phyloP scores from a whole-genome alignment of 2,329 filamentous ascomycete genomes.

The Ophiostoma tasmaniense region DNA sequence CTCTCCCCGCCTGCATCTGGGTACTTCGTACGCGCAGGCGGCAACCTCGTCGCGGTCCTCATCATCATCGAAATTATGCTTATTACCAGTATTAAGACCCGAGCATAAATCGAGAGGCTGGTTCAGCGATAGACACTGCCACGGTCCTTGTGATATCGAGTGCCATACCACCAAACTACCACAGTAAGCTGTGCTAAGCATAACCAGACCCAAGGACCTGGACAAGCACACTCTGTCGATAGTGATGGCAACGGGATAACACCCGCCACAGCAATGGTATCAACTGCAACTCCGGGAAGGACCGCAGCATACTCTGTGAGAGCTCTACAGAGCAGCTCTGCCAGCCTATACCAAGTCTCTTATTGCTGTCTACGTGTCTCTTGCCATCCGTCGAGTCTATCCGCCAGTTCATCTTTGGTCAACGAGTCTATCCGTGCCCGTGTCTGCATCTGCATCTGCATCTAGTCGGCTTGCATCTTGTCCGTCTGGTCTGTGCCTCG shows the following conservation, averaged over 20 bases:
- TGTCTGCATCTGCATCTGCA: background rate
- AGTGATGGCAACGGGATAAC: background rate
- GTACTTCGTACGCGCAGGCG: background rate
- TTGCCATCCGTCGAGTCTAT: background rate
- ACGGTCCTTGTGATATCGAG: background rate
- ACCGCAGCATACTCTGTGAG: background rate
- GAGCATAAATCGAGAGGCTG: background rate
- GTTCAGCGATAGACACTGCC: background rate
- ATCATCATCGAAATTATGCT: background rate
- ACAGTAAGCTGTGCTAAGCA: background rate
- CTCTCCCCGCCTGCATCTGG: background rate
- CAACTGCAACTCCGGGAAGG: background rate
- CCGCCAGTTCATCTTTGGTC: too few relatives aligned
- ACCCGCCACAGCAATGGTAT: background rate
- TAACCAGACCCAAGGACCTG: background rate
- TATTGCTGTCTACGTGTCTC: background rate
- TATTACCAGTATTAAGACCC: background rate
- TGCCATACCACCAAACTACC: background rate
- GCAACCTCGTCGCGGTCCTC: background rate
- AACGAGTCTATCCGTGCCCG: background rate
- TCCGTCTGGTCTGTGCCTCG: too few relatives aligned
- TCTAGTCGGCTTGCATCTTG: too few relatives aligned
- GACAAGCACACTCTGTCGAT: background rate
- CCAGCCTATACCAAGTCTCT: background rate
- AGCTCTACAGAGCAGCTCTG: background rate